Conservation (phyloP, 2,329 filamentous ascomycete species). For the Colletotrichum zoysiae region DNA sequence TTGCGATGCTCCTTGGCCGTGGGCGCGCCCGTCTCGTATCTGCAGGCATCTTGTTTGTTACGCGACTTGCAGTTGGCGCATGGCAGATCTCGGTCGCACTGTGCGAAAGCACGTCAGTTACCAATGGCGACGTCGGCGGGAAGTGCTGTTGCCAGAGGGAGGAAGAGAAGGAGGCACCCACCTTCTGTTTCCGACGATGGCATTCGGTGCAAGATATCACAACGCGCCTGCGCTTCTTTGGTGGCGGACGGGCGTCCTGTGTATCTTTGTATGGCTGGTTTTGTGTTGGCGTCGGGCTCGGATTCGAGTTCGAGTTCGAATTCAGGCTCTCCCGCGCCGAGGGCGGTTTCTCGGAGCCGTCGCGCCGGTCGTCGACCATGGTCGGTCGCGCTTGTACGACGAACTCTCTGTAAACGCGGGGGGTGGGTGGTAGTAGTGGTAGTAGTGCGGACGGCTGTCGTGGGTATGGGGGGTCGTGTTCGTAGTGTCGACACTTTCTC, state of each 20-base stretch:
- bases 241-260: constrained; percentile 51
- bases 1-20: constrained; percentile 54
- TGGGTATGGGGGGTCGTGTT: not conserved
- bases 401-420: not conserved
- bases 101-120: constrained; percentile 37
- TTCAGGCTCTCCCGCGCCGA: constrained; percentile 23
- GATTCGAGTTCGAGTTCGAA: constrained; percentile 12
- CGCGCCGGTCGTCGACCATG: constrained; percentile 37
- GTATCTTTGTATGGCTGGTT: constrained; percentile 12
- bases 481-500: constrained; percentile 16
- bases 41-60: constrained; percentile 67
- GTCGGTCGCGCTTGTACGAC: constrained; percentile 11
- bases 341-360: constrained; percentile 27
- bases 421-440: constrained; percentile 1
- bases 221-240: constrained; percentile 69
- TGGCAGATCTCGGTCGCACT: constrained; percentile 71
- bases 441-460: not conserved
- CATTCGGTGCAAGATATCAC: constrained; percentile 75
- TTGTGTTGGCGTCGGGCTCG: constrained; percentile 24
- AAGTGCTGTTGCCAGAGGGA: constrained; percentile 9
- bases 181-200: constrained; percentile 73
- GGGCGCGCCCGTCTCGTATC: constrained; percentile 66
- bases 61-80: constrained; percentile 71
- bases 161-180: not conserved
- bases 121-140: not conserved